Conservation (phyloP, 257 asterid genomes). For the Linaria vulgaris region DNA sequence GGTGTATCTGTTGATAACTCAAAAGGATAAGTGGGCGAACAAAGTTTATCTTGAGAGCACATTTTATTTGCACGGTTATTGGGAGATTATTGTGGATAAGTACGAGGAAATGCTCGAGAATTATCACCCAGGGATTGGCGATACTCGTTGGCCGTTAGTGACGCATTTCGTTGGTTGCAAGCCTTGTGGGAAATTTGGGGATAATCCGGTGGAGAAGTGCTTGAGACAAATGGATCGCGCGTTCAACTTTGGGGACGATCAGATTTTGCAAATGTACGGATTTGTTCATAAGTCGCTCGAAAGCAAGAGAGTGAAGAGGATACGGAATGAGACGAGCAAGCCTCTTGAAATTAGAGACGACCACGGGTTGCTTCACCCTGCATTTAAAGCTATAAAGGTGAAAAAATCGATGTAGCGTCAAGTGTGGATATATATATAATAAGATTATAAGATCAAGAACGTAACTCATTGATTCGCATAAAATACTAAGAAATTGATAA, state of each 20-base stretch:
- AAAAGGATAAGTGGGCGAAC: slow-evolving; percentile 73
- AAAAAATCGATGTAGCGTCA: no score
- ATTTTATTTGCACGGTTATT: slow-evolving; percentile 80
- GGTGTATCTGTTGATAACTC: slow-evolving; percentile 82
- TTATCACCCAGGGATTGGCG: slow-evolving; percentile 88
- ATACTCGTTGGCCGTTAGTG: slow-evolving; percentile 92
- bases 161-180: slow-evolving; percentile 99
- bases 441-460: no score
- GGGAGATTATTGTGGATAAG: slow-evolving; percentile 85
- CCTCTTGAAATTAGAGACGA: slow-evolving; percentile 70
- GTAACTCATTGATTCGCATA: no score
- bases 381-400: slow-evolving; percentile 63
- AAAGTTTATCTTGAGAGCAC: slow-evolving; percentile 79
- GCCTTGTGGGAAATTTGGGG: slow-evolving; percentile 92
- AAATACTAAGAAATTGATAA: no score
- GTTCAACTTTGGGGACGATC: slow-evolving; percentile 76
- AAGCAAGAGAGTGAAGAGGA: slow-evolving; percentile 65
- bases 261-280: slow-evolving; percentile 84
- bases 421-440: no score
- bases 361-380: slow-evolving; percentile 74
- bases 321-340: slow-evolving; percentile 62
- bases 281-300: slow-evolving; percentile 63
- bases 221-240: slow-evolving; percentile 96
- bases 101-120: slow-evolving; percentile 95
- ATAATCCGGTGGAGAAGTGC: slow-evolving; percentile 87